Percentiles rank a stretch among this genome's conserved stretches.
Evolutionary conservation across 441 rosid genomes (phyloP).

Genomic region (Aquilaria agallochum): DNA sequence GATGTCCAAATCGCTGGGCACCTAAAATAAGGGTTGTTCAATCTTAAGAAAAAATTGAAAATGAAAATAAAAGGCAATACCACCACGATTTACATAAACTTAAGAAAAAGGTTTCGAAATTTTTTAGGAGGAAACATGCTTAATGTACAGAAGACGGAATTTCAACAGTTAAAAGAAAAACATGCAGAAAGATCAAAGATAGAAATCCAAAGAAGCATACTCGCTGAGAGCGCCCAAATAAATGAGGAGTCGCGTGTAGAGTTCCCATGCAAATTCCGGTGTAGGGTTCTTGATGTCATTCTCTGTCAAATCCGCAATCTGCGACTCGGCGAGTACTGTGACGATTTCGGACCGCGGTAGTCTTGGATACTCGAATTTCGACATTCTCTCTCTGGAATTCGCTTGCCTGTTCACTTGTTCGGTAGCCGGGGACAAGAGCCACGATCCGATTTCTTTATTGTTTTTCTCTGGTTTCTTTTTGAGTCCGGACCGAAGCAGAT

Average conservation of each 20-base stretch:
- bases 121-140: no score
- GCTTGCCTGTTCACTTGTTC: neutral
- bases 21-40: no score
- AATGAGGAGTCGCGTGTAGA: slow-evolving; percentile 65
- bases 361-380: slow-evolving; percentile 61
- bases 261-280: slow-evolving; percentile 47
- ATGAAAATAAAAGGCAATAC: no score
- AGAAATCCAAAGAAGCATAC: slow-evolving; percentile 19
- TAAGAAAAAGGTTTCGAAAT: no score
- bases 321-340: slow-evolving; percentile 46
- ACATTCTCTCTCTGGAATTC: slow-evolving; percentile 30
- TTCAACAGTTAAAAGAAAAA: neutral
- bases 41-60: no score
- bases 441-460: no score
- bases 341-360: slow-evolving; percentile 55
- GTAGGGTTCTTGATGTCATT: slow-evolving; percentile 55
- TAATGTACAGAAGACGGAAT: neutral
- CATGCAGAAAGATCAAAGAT: neutral
- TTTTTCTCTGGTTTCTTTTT: no score
- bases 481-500: no score
- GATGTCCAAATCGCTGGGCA: no score
- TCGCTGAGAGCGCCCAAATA: slow-evolving; percentile 61
- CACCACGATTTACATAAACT: no score
- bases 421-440: slow-evolving; percentile 3
- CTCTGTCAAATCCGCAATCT: slow-evolving; percentile 49